Conservation (phyloP, 768 basidiomycete species). For the Mycena maculata region DNA sequence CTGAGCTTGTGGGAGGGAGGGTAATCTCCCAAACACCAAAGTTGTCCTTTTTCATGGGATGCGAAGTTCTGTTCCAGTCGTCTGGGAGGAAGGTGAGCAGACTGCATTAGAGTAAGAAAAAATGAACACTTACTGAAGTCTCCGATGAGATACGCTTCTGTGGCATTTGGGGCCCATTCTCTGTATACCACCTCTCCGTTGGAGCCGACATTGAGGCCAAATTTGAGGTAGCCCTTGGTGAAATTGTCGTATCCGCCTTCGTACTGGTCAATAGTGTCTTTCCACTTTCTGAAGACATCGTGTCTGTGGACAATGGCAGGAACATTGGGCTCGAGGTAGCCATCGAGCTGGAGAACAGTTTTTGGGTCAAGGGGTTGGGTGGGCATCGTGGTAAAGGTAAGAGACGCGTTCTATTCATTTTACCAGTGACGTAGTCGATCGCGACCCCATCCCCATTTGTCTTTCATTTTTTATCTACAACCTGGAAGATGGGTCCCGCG, state of each 20-base stretch:
- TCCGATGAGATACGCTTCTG: conserved; percentile 86
- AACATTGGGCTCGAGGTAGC: conserved; percentile 80
- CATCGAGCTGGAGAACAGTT: conserved; percentile 71
- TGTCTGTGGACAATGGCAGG: conserved; percentile 77
- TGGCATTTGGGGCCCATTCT: conserved; percentile 97
- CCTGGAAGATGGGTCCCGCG: too few species aligned
- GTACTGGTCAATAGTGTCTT: conserved; percentile 73
- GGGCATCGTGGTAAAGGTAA: conserved; percentile 50
- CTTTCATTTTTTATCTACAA: too few species aligned
- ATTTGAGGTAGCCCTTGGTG: conserved; percentile 82
- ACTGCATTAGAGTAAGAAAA: background rate
- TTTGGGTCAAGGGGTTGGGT: conserved; percentile 64
- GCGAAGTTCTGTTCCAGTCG: conserved; percentile 85
- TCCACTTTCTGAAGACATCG: conserved; percentile 79
- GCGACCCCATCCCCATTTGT: background rate
- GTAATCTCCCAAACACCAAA: conserved; percentile 93
- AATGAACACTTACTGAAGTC: conserved; percentile 87
- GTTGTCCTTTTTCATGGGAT: conserved; percentile 85
- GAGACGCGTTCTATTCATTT: conserved; percentile 8
- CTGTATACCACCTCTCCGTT: conserved; percentile 83
- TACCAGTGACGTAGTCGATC: background rate
- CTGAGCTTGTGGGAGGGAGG: conserved; percentile 73
- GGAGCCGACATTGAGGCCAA: conserved; percentile 79
- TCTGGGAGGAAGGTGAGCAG: conserved; percentile 60
- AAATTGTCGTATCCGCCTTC: conserved; percentile 90